Evolutionary conservation across 805 yeast species (phyloP), one percentile per base, ranked within the genome.

Genomic region (Candida quercuum): DNA sequence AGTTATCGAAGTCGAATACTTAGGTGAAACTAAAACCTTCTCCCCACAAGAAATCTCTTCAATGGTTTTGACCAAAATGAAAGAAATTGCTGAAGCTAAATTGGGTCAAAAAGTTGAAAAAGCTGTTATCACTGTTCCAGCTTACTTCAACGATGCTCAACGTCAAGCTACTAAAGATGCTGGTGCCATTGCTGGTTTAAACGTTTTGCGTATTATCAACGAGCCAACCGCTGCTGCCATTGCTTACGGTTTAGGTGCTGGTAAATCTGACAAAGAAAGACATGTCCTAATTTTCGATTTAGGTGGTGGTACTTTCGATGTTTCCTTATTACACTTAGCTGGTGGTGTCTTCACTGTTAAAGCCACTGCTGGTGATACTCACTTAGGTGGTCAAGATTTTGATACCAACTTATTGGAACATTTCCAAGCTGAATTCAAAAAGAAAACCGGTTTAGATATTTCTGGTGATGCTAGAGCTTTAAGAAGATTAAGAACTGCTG

Each of bases 271-370:
- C 46, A 76, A 75, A 49, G 96, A 88, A 72, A 81, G 82, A 67
- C 86, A 87, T 68, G 91, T 88, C 47, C 74, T 88, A 61, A 86
- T 88, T 64, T 88, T 87, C 74, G 96, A 88, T 71, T 80, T 88
- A 65, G 97, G 97, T 78, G 97, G 97, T 74, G 96, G 96, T 80
- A 88, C 96, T 64, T 88, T 88, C 74, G 97, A 88, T 85, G 96
- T 88, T 40, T 89, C 96, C 36, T 76, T 88, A 49, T 76, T 88
- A 64, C 80, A 89, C 64, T 86, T 88, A 61, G 95, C 87, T 62
- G 96, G 88, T 62, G 97, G 96, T 72, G 86, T 88, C 59, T 88
- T 88, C 76, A 91, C 88, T 66, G 97, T 88, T 57, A 88, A 88
- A 77, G 88, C 97, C 53, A 88, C 97, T 54, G 95, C 96, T 59